These are phyloP conservation scores for Penicillium rolfsii DNA, from an alignment of 2,329 filamentous ascomycete species.

Conservation along the genomic window DNA sequence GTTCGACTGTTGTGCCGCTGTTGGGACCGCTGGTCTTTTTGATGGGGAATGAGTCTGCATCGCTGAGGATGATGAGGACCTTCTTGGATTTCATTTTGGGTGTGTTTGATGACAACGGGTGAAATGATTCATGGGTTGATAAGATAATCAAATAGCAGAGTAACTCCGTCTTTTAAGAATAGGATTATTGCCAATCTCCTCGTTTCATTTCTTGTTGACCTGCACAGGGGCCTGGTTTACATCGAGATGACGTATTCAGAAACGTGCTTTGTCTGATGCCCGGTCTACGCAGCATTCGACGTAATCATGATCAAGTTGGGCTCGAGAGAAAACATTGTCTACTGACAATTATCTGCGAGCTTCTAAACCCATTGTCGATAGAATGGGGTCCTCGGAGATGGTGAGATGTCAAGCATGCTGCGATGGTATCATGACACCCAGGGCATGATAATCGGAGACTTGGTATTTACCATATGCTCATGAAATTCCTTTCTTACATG, in stretches of 20 bases:
- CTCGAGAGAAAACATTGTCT: not conserved
- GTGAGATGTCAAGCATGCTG: not conserved
- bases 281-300: not conserved
- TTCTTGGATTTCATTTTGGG: slow-evolving; percentile 39
- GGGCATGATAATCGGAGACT: not conserved
- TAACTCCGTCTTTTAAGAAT: not conserved
- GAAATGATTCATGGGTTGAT: not conserved
- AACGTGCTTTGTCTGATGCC: not conserved
- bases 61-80: slow-evolving; percentile 51
- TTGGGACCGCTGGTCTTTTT: slow-evolving; percentile 33
- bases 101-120: not conserved
- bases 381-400: not conserved
- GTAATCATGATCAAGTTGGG: not conserved
- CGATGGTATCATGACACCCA: not conserved
- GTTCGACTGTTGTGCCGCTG: slow-evolving; percentile 30
- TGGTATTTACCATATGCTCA: too few species aligned
- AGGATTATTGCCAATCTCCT: not conserved
- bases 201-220: not conserved
- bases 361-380: not conserved
- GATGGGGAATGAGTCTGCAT: slow-evolving; percentile 45
- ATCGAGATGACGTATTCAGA: not conserved
- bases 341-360: not conserved
- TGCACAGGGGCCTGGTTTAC: not conserved
- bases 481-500: too few species aligned
- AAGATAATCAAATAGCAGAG: not conserved